Evolutionary conservation across 1,139 yeast genomes (phyloP), one percentile per base, ranked within the genome.

Genomic region (Hansenula sp.): DNA sequence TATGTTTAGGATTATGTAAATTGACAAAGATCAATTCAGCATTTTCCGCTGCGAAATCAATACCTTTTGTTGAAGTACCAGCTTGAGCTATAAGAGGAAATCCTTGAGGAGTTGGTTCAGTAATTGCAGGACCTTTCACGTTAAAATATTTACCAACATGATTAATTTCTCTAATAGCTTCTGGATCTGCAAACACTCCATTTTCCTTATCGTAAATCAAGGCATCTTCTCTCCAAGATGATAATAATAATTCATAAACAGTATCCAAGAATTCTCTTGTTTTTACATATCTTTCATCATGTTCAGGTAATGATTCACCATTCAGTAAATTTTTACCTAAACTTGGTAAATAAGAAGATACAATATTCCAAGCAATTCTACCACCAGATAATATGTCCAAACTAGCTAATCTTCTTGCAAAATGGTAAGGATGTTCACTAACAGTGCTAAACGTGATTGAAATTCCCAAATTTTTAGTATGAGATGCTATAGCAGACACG

Each of bases 191-290:
- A 39, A 53, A 64, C 4, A 62, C 45, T 1, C 66, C 64, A 30
- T 43, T 50, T 27, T 57, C 48, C 14, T 44, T 44, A 36, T 58
- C 62, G 25, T 55, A 44, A 31, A 51, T 56, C 28, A 65, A 57
- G 3, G 71, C 70, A 48, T 66, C 71, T 40, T 66, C 71, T 31
- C 62, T 55, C 71, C 71, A 66, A 1, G 69, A 62, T 3, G 66
- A 57, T 35, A 66, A 56, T 41, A 65, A 57, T 21, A 66, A 51
- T 38, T 64, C 62, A 43, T 63, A 62, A 13, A 64, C 55, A 3
- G 66, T 65, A 28, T 64, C 57, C 38, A 64, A 39, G 42, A 59
- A 66, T 45, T 66, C 71, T 37, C 62, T 60, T 4, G 70, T 68
- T 38, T 57, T 53, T 10, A 46, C 56, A 46, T 66, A 66, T 37